Conservation (phyloP, 345 rosid genomes). For the Linum usitatissimum region DNA sequence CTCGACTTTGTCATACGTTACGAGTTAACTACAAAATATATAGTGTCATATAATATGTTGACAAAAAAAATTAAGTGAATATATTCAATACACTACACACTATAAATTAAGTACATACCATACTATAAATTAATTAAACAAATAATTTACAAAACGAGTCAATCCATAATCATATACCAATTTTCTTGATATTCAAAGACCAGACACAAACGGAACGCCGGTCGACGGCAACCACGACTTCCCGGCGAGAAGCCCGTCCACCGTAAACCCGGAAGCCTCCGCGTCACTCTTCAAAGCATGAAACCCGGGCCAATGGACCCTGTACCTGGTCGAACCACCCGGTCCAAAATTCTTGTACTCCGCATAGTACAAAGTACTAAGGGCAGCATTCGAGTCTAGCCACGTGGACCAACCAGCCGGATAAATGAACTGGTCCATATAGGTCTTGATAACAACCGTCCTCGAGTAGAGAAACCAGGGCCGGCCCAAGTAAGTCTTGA, state of each 20-base stretch:
- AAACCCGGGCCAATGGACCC: slow-evolving; percentile 48
- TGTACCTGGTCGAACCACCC: slow-evolving; percentile 29
- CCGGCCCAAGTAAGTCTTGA: slow-evolving; percentile 54
- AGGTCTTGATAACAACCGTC: slow-evolving; percentile 41
- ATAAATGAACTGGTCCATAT: slow-evolving; percentile 33
- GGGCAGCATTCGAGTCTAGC: slow-evolving; percentile 20
- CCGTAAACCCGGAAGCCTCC: slow-evolving; percentile 20
- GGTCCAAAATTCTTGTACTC: slow-evolving; percentile 39
- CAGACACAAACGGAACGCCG: slow-evolving; percentile 20
- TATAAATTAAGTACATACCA: no score
- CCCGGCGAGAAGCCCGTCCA: slow-evolving; percentile 18
- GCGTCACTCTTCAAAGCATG: slow-evolving; percentile 18
- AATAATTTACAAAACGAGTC: no score
- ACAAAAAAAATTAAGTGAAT: no score
- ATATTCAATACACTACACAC: no score
- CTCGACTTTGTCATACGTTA: no score
- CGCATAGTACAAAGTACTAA: slow-evolving; percentile 32
- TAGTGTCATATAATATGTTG: no score
- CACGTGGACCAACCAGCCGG: slow-evolving; percentile 56
- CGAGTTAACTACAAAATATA: no score
- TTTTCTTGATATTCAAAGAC: slow-evolving; percentile 9
- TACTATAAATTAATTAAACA: no score
- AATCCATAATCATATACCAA: not conserved
- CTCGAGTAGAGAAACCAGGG: slow-evolving; percentile 72
- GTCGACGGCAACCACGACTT: slow-evolving; percentile 23